Evolutionary conservation across 116 monocot genomes (phyloP).

Genomic region (Papilionanthe hybrid): DNA sequence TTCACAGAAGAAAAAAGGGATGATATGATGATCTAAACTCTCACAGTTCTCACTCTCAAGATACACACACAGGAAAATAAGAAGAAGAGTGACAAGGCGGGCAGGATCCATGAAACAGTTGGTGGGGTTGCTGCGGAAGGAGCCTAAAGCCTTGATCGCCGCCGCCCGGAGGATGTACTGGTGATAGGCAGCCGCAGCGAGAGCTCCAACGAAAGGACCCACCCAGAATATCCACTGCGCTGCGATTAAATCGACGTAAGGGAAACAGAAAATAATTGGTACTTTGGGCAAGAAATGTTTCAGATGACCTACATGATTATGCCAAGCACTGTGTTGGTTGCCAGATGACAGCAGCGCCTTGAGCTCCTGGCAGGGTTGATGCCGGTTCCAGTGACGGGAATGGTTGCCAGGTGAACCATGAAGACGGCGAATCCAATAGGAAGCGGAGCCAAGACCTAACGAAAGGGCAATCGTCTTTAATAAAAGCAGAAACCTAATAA

Average conservation of each 20-base stretch:
- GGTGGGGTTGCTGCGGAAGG: constrained; percentile 38
- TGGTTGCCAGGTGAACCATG: constrained; percentile 6
- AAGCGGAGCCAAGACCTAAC: constrained; percentile 14
- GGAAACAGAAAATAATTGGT: background rate
- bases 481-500: background rate
- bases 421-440: constrained; percentile 11
- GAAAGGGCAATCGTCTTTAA: background rate
- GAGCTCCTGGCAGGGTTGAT: constrained; percentile 20
- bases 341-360: constrained; percentile 15
- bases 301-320: constrained; percentile 6
- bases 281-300: background rate
- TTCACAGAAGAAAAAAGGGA: background rate
- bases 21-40: background rate
- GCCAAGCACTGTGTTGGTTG: constrained; percentile 22
- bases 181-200: constrained; percentile 38
- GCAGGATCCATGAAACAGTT: constrained; percentile 11
- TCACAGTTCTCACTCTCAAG: background rate
- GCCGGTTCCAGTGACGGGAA: constrained; percentile 7
- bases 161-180: constrained; percentile 39
- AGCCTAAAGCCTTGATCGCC: constrained; percentile 38
- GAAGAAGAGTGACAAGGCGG: background rate
- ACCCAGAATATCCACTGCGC: constrained; percentile 55
- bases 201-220: constrained; percentile 41
- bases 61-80: background rate
- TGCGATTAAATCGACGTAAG: background rate